Evolutionary conservation across 768 basidiomycete species (phyloP), one percentile per base, ranked within the genome.

Genomic region (Hygrocybe coccinea): DNA sequence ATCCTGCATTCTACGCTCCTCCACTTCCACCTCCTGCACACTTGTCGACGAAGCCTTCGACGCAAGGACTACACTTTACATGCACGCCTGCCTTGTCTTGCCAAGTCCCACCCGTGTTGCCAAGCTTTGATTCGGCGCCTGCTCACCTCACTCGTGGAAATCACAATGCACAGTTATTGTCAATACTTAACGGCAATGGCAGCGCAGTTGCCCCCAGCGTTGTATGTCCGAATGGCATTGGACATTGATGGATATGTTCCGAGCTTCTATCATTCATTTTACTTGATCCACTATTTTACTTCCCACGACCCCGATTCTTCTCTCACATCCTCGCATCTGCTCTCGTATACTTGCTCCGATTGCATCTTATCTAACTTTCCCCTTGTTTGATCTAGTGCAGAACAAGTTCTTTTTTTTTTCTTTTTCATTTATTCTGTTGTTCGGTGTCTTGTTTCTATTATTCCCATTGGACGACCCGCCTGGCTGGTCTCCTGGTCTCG

Each of bases 71-170:
- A 29, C 50, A 36, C 15, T 19, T 47, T 22, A 37, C 71, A 78
- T 44, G 65, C 71, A 21, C 60, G 7, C 43, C 36, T n/a, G n/a
- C 77, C 44, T 73, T 81, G 62, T 76, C 76, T 59, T 69, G 70
- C 45, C 57, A 70, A 50, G 66, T 65, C 14, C 55, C 58, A 25
- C 51, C 47, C 36, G 24, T 22, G n/a, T 25, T 36, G 6, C 41
- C 52, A 39, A 36, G 24, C 33, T 21, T 48, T 54, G 52, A 49
- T 41, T 12, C 21, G 25, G n/a, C 24, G 45, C 29, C 35, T 25
- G 34, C 17, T n/a, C 14, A 39, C 12, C 25, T 10, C 10, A n/a
- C 49, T 29, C 45, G 37, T 15, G 15, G 12, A 17, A 56, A 49
- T 24, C 12, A 34, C 37, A 61, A 58, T 50, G 46, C 59, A 12